Evolutionary conservation across 495 filamentous ascomycete genomes (phyloP).

Genomic region (Lichina pygmaea): DNA sequence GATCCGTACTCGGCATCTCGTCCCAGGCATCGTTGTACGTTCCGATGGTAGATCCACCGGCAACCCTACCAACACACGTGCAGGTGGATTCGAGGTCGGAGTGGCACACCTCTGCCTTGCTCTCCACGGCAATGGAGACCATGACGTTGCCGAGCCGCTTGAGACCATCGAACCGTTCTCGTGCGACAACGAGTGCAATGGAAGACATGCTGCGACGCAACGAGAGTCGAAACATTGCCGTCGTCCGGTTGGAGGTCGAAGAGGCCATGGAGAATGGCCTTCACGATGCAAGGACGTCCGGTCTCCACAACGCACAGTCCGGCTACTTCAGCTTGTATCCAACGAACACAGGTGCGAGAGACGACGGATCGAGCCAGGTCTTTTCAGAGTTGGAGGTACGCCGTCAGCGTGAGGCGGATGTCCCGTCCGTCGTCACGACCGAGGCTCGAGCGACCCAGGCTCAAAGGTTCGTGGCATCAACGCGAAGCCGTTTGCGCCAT

Average conservation of each 20-base stretch:
- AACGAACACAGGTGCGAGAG: no score
- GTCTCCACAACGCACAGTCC: no score
- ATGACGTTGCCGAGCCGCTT: constrained; percentile 53
- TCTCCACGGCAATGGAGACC: constrained; percentile 56
- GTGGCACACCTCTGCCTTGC: constrained; percentile 63
- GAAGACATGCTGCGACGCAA: constrained; percentile 46
- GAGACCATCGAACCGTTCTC: constrained; percentile 19
- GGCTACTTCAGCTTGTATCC: no score
- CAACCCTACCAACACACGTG: constrained; percentile 28
- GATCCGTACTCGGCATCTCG: constrained; percentile 36
- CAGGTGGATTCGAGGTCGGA: constrained; percentile 33
- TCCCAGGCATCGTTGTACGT: constrained; percentile 51
- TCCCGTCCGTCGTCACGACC: no score
- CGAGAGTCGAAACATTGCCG: constrained; percentile 57
- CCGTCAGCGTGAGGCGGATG: no score
- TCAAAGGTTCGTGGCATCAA: no score
- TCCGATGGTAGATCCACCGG: constrained; percentile 39
- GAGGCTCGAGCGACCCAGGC: no score
- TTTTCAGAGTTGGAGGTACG: no score
- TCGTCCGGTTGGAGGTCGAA: constrained; percentile 29
- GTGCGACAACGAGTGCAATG: constrained; percentile 30
- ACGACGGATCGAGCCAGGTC: no score
- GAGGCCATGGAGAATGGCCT: constrained; percentile 2
- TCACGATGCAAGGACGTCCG: background rate
- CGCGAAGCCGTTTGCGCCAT: no score